Conservation (phyloP, 1,139 yeast species). For the Lodderomyces theae region DNA sequence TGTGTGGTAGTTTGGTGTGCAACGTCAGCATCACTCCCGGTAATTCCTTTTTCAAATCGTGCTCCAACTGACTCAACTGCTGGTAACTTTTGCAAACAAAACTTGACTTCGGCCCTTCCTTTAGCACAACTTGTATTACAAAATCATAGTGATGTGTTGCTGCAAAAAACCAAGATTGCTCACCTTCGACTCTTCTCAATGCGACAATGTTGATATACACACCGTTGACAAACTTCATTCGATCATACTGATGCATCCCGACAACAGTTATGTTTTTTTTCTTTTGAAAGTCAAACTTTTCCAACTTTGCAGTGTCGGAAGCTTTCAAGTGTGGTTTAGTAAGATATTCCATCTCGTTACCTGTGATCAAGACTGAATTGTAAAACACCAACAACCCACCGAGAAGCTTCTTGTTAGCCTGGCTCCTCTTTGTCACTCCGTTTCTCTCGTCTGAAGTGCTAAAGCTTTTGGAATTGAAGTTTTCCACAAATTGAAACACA, state of each 20-base stretch:
- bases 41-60: constrained; percentile 47
- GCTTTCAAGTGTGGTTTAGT: constrained; percentile 43
- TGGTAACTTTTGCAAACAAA: constrained; percentile 61
- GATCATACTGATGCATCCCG: constrained; percentile 35
- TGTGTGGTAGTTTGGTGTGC: constrained; percentile 46
- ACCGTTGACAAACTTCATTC: constrained; percentile 52
- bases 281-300: constrained; percentile 27
- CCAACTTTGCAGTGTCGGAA: constrained; percentile 51
- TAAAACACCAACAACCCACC: constrained; percentile 64
- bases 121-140: constrained; percentile 15
- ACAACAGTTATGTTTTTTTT: constrained; percentile 8
- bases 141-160: constrained; percentile 34
- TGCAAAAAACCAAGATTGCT: constrained; percentile 23
- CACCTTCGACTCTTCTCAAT: constrained; percentile 36
- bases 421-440: constrained; percentile 70
- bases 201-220: constrained; percentile 64
- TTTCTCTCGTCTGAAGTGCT: constrained; percentile 66
- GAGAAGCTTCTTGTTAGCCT: constrained; percentile 57
- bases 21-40: constrained; percentile 73
- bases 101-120: constrained; percentile 23
- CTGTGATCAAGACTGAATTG: constrained; percentile 71
- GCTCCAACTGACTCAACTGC: constrained; percentile 60
- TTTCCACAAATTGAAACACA: constrained; percentile 78
- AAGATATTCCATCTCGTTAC: constrained; percentile 54
- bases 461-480: constrained; percentile 69